Evolutionary conservation across 163 green algal species (phyloP).

Genomic region (Prototheca wickerhamii): DNA sequence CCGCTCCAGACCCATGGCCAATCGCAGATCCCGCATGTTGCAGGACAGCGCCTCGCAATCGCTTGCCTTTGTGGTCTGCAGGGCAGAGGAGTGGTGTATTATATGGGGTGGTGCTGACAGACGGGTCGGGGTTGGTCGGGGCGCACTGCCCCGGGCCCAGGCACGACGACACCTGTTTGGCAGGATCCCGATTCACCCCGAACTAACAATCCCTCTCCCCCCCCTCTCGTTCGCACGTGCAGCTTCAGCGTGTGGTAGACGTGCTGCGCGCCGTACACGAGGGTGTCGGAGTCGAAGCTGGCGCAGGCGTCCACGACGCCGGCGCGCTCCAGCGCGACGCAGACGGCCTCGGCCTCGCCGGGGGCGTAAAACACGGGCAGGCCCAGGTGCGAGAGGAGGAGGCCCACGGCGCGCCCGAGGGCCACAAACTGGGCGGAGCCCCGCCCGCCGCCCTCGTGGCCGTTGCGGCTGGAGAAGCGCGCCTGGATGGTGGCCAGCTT

Average conservation of each 20-base stretch:
- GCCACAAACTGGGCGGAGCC: conserved; percentile 8
- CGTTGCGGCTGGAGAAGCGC: conserved; percentile 4
- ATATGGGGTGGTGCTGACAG: too few relatives aligned
- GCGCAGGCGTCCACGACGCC: conserved; percentile 46
- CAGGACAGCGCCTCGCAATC: conserved; percentile 13
- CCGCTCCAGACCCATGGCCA: conserved; percentile 28
- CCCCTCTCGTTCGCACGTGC: too few relatives aligned
- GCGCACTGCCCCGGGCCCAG: too few relatives aligned
- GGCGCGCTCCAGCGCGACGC: conserved; percentile 52
- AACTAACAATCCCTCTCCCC: too few relatives aligned
- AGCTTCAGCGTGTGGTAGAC: conserved; percentile 57
- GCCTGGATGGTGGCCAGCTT: conserved; percentile 29
- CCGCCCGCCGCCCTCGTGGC: neutral
- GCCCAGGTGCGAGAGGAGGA: conserved; percentile 27
- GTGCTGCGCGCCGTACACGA: conserved; percentile 65
- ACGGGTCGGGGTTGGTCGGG: too few relatives aligned
- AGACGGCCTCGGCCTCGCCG: conserved; percentile 77
- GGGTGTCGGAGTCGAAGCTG: conserved; percentile 59
- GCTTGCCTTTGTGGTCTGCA: conserved; percentile 2
- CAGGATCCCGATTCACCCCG: too few relatives aligned
- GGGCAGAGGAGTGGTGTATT: neutral
- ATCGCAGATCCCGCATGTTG: conserved; percentile 18
- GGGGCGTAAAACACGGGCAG: conserved; percentile 60
- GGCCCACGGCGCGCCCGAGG: conserved; percentile 1
- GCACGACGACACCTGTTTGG: too few relatives aligned